phyloP scores from a whole-genome alignment of 164 flowering plant genomes.

The Annona cherimola region DNA sequence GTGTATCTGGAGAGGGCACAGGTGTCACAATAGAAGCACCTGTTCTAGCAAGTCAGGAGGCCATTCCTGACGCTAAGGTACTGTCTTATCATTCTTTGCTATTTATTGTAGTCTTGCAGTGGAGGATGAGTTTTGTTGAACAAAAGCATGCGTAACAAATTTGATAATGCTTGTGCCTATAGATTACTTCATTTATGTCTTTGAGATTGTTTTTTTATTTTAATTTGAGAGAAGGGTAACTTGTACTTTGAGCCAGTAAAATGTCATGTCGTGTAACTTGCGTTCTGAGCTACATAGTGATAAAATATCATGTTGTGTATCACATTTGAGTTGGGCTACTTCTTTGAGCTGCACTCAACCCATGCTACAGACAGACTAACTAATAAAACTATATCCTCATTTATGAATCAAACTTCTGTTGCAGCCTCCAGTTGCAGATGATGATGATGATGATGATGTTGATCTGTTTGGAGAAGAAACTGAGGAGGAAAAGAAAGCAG shows the following conservation, averaged over 20 bases:
- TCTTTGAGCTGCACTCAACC: not conserved
- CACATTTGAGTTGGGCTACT: too few relatives aligned
- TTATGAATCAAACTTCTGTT: conserved; percentile 8
- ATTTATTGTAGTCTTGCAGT: too few relatives aligned
- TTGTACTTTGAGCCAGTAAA: too few relatives aligned
- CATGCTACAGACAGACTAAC: not conserved
- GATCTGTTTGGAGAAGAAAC: conserved; percentile 98
- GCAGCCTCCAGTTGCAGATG: conserved; percentile 49
- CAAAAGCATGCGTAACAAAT: too few relatives aligned
- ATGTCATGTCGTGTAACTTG: not conserved
- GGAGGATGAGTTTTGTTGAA: too few relatives aligned
- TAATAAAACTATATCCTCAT: not conserved
- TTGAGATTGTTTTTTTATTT: too few relatives aligned
- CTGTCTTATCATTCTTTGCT: too few relatives aligned
- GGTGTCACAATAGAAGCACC: conserved; percentile 68
- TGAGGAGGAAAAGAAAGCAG: conserved; percentile 95
- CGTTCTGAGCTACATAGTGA: not conserved
- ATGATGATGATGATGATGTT: conserved; percentile 77
- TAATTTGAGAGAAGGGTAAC: too few relatives aligned
- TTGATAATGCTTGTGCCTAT: too few relatives aligned
- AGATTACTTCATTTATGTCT: too few relatives aligned
- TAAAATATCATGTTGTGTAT: not conserved
- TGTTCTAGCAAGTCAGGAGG: conserved; percentile 29
- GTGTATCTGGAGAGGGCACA: conserved; percentile 75
- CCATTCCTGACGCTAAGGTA: conserved; percentile 29